These are phyloP conservation scores for Acacia crassicarpa DNA, from an alignment of 306 rosid genomes.

Conservation along the genomic window DNA sequence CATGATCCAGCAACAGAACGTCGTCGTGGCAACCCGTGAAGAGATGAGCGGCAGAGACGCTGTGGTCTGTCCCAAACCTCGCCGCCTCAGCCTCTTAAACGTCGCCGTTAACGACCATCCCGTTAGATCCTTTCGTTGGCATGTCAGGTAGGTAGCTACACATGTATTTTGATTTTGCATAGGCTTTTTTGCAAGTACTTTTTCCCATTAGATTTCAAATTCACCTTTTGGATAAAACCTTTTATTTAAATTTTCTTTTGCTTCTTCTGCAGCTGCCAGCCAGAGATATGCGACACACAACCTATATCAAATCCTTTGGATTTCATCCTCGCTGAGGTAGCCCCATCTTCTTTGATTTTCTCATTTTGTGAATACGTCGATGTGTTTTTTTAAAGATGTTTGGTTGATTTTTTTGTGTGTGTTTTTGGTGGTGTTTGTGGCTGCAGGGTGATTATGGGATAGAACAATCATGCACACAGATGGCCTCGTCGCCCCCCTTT, in stretches of 20 bases:
- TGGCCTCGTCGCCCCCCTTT: conserved; percentile 86
- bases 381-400: neutral
- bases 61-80: conserved; percentile 89
- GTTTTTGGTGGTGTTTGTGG: neutral
- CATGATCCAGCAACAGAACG: conserved; percentile 57
- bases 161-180: neutral
- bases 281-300: conserved; percentile 59
- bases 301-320: conserved; percentile 67
- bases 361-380: neutral
- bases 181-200: neutral
- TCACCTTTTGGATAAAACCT: neutral
- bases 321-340: conserved; percentile 69
- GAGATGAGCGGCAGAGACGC: conserved; percentile 53
- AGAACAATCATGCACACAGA: conserved; percentile 56
- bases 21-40: conserved; percentile 55
- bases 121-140: conserved; percentile 56
- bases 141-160: conserved; percentile 48
- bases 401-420: neutral
- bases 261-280: conserved; percentile 59
- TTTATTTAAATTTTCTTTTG: neutral
- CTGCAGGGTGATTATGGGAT: conserved; percentile 62
- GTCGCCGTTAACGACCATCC: conserved; percentile 54
- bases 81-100: conserved; percentile 66
- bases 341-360: neutral
- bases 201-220: neutral